Evolutionary conservation across 768 basidiomycete species (phyloP), one percentile per base, ranked within the genome.

Genomic region (Lentinula aciculospora): DNA sequence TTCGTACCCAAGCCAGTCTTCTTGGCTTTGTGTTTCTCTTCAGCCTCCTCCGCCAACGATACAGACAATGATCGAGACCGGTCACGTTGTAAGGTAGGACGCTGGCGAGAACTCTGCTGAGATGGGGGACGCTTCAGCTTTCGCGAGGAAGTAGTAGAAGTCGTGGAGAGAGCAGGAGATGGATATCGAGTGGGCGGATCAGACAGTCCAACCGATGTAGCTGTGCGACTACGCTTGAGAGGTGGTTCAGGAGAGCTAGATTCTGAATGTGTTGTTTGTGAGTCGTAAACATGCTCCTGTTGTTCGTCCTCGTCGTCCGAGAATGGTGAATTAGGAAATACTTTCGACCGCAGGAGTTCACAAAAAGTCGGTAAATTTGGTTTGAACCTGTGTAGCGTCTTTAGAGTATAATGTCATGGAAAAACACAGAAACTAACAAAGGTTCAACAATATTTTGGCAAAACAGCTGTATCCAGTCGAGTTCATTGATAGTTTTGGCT

Each of bases 381-480:
- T 62, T 75, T 79, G 70, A 89, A 90, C 58, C 89, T 90, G 56
- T 8, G 23, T 21, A 37, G 6, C 25, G 28, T 23, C 17, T n/a
- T 19, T 21, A 23, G 23, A 29, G 17, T 8, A 55, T 6, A 40
- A 42, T 42, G 4, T 23, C 36, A 10, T 21, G 5, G 13, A 13
- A 44, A 19, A 39, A 39, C 23, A 25, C 1, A 31, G 1, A 25
- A 32, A 73, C 83, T 54, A 64, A 89, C 89, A 78, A 74, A 39
- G 73, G 77, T 61, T 89, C 85, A 15, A 92, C 82, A 47, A 88
- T 64, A 25, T 84, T 80, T 63, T 85, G 81, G 48, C 77, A 86
- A 65, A 92, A 92, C 1, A 66, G 60, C 66, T 92, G 91, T 71
- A 82, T 84, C 89, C 90, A 92, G 63, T 93, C 89, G 2, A 74